Conservation (phyloP, 2,329 filamentous ascomycete species). For the Didymella sp. region DNA sequence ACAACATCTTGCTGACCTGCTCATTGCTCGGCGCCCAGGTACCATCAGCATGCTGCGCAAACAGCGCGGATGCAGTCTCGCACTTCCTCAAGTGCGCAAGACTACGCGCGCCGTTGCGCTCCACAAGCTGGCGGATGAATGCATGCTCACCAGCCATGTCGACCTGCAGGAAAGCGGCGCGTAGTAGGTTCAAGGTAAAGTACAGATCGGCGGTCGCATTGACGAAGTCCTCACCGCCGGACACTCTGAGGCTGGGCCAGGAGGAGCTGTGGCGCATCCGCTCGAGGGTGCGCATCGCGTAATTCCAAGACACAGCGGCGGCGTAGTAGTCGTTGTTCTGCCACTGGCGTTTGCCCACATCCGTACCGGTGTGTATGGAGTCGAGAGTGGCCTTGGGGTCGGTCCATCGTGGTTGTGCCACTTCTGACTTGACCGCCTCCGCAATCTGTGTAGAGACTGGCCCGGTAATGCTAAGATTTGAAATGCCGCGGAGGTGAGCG, state of each 20-base stretch:
- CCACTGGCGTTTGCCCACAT: constrained; percentile 40
- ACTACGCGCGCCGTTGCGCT: constrained; percentile 25
- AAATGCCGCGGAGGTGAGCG: constrained; percentile 28
- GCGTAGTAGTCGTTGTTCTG: constrained; percentile 31
- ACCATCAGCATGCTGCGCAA: constrained; percentile 33
- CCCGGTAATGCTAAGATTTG: constrained; percentile 27
- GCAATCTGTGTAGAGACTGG: constrained; percentile 26
- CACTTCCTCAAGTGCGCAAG: constrained; percentile 31
- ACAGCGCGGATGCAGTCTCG: constrained; percentile 31
- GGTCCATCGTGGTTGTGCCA: constrained; percentile 36
- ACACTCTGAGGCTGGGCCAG: constrained; percentile 27
- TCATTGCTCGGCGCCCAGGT: constrained; percentile 35
- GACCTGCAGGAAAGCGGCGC: constrained; percentile 33
- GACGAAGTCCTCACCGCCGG: constrained; percentile 34
- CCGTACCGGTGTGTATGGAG: constrained; percentile 35
- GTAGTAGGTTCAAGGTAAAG: constrained; percentile 36
- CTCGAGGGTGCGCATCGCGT: constrained; percentile 36
- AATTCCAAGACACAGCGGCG: constrained; percentile 32
- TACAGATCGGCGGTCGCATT: constrained; percentile 34
- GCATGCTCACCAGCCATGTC: constrained; percentile 28
- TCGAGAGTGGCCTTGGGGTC: constrained; percentile 31
- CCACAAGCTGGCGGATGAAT: background rate
- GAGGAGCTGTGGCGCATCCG: constrained; percentile 39
- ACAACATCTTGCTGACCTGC: constrained; percentile 36
- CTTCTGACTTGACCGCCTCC: constrained; percentile 19